These are phyloP conservation scores for Calonectria naviculata DNA, from an alignment of 2,329 filamentous ascomycete genomes.

Conservation along the genomic window DNA sequence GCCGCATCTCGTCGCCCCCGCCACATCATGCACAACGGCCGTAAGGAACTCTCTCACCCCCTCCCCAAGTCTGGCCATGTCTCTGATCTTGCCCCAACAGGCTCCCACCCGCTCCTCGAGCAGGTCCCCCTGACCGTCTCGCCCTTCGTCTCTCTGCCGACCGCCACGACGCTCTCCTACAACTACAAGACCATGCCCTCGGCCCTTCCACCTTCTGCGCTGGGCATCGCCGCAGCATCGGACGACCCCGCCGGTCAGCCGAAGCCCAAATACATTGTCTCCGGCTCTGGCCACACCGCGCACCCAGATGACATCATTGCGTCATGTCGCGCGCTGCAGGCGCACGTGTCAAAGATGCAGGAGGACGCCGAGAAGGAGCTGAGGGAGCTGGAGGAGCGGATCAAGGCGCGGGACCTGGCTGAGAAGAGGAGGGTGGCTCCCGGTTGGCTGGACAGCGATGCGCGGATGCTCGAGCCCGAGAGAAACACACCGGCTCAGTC, in stretches of 20 bases:
- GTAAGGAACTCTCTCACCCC: constrained; percentile 40
- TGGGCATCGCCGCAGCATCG: constrained; percentile 50
- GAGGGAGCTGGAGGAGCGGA: constrained; percentile 74
- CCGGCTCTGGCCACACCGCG: constrained; percentile 81
- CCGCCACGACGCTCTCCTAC: constrained; percentile 91
- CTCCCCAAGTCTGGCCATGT: not conserved
- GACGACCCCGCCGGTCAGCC: constrained; percentile 47
- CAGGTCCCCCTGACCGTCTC: constrained; percentile 95
- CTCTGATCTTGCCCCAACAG: constrained; percentile 53
- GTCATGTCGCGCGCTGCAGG: constrained; percentile 82
- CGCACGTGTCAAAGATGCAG: constrained; percentile 77
- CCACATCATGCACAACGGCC: constrained; percentile 47
- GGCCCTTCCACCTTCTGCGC: constrained; percentile 71
- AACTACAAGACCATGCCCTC: constrained; percentile 93
- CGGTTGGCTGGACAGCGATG: constrained; percentile 83
- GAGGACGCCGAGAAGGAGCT: constrained; percentile 76
- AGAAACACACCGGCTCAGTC: constrained; percentile 49
- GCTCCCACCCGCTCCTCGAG: constrained; percentile 86
- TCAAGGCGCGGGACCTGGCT: constrained; percentile 74
- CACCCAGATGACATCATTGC: constrained; percentile 88
- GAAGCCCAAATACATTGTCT: constrained; percentile 81
- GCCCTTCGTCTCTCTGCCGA: constrained; percentile 91
- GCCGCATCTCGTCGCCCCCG: not conserved
- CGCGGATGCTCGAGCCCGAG: constrained; percentile 76
- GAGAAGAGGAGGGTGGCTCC: constrained; percentile 85